These are phyloP conservation scores for Hanseniaspora uvarum DNA, from an alignment of 1,139 yeast genomes.

Conservation along the genomic window DNA sequence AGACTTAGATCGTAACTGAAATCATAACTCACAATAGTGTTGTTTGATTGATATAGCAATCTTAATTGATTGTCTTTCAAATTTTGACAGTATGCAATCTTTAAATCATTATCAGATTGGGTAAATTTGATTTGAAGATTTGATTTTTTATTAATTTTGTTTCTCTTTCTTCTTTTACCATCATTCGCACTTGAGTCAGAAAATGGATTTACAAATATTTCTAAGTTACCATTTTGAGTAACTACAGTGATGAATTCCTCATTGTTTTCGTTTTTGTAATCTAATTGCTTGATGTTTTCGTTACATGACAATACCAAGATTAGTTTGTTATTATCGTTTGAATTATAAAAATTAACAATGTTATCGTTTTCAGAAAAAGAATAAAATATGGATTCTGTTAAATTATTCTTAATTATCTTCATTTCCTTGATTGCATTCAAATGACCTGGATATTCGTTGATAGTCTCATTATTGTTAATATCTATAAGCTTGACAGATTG, in stretches of 20 bases:
- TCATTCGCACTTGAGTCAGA: slow-evolving; percentile 8
- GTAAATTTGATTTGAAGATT: slow-evolving; percentile 13
- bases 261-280: slow-evolving; percentile 36
- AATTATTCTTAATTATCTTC: slow-evolving; percentile 31
- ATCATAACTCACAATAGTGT: slow-evolving; percentile 54
- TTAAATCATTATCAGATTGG: slow-evolving; percentile 2
- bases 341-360: slow-evolving; percentile 57
- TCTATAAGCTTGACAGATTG: slow-evolving; percentile 33
- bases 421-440: slow-evolving; percentile 50
- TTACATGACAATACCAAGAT: slow-evolving; percentile 38
- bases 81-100: slow-evolving; percentile 2
- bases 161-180: slow-evolving; percentile 14
- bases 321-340: slow-evolving; percentile 30
- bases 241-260: slow-evolving; percentile 27
- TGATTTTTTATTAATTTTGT: slow-evolving; percentile 16
- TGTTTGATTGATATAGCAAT: slow-evolving; percentile 35
- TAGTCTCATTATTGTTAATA: slow-evolving; percentile 31
- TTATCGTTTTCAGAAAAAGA: slow-evolving; percentile 71
- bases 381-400: slow-evolving; percentile 37
- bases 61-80: not conserved
- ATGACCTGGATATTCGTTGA: slow-evolving; percentile 59
- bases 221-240: slow-evolving; percentile 61
- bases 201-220: slow-evolving; percentile 52
- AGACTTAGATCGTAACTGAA: slow-evolving; percentile 34
- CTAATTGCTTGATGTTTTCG: slow-evolving; percentile 39